Evolutionary conservation across 2,329 filamentous ascomycete genomes (phyloP), one percentile per base, ranked within the genome.

Genomic region (Diaporthe batatas): DNA sequence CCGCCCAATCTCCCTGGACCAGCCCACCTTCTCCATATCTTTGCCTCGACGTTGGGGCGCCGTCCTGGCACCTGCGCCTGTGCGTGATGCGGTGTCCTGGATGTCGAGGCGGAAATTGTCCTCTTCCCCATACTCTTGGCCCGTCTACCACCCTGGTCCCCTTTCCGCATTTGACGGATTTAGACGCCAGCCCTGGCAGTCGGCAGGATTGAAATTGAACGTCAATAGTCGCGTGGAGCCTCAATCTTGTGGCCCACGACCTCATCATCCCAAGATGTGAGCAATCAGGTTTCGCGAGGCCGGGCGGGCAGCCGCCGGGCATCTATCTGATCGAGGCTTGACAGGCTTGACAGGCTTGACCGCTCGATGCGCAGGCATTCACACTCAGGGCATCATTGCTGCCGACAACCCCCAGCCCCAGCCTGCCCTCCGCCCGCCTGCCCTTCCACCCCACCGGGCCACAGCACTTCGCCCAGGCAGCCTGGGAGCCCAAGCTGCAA

Each of bases 171-270:
- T 67, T 44, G 62, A 53, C 62, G 10, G 32, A 29, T 53, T 67
- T 21, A 67, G 62, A 67, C 32, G 62, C 29, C 32, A 58, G 44
- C 29, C 21, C 29, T n/a, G 49, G 44, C 29, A 21, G 44, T n/a
- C 34, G 68, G 68, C 44, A 70, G 57, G 55, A 54, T 70, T 70
- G 55, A 70, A 59, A 70, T 70, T 70, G 68, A 58, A 14, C 25
- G 68, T 53, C 68, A 54, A 62, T 70, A 70, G 68, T 70, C 16
- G 55, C 55, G 68, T 70, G 68, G 68, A 54, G 68, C 34, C 36
- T 62, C 68, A 70, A 70, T 70, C 68, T 62, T 42, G 32, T 53
- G 55, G 54, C 68, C 55, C 68, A 42, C 32, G 68, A 70, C 68
- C 23, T 53, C n/a, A 29, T 53, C 68, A 70, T 67, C 62, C 62